Conservation (phyloP, 2,329 filamentous ascomycete species). For the Calonectria ilicicola region DNA sequence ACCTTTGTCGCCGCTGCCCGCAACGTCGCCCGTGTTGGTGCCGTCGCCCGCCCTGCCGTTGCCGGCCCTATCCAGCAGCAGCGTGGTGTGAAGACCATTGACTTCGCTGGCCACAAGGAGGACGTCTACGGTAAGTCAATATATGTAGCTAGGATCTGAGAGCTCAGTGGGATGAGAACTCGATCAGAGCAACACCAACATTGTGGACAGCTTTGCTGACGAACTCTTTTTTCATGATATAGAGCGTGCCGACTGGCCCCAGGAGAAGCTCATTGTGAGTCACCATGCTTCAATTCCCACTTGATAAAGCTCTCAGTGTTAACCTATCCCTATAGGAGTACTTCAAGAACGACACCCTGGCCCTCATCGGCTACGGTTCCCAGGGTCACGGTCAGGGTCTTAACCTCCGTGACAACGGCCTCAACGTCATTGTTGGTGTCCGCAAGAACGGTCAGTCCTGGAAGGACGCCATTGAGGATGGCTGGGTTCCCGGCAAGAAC, state of each 20-base stretch:
- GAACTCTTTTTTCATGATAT: constrained; percentile 31
- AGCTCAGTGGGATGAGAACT: not conserved
- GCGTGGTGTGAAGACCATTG: constrained; percentile 97
- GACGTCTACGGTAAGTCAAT: constrained; percentile 82
- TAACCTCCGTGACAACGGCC: constrained; percentile 99
- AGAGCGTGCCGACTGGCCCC: constrained; percentile 99
- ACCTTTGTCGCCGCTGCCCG: constrained; percentile 72
- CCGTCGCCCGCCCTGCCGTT: constrained; percentile 64
- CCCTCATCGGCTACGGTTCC: constrained; percentile 97
- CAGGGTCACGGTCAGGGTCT: constrained; percentile 99
- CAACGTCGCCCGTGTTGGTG: constrained; percentile 66
- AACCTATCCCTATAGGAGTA: constrained; percentile 74
- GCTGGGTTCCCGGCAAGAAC: constrained; percentile 98
- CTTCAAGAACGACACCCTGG: constrained; percentile 99
- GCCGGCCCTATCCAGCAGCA: constrained; percentile 72
- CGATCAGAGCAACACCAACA: not conserved
- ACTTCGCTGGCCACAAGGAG: constrained; percentile 97
- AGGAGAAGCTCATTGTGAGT: constrained; percentile 95
- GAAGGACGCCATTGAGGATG: constrained; percentile 97
- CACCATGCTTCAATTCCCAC: constrained; percentile 30
- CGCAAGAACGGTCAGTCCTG: constrained; percentile 98
- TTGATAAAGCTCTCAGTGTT: constrained; percentile 2
- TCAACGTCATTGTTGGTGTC: constrained; percentile 99
- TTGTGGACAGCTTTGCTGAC: not conserved
- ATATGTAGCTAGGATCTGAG: constrained; percentile 4